phyloP scores from a whole-genome alignment of 306 rosid genomes.

The Fragaria iinumae region DNA sequence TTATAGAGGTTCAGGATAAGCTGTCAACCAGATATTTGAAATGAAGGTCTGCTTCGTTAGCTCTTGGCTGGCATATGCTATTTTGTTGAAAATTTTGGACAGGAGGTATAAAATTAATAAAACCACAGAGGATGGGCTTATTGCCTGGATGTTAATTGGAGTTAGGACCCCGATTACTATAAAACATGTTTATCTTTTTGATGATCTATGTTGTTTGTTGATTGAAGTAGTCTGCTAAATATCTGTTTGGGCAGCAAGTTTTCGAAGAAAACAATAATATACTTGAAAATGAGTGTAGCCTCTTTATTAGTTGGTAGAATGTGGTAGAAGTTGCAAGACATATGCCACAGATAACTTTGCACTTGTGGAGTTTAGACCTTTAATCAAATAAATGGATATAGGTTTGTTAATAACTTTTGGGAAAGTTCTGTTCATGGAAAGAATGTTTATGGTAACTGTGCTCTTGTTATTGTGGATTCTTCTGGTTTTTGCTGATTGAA shows the following conservation, averaged over 20 bases:
- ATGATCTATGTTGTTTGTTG: neutral
- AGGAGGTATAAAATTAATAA: neutral
- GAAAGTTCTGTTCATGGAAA: neutral
- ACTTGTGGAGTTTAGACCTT: too few species aligned
- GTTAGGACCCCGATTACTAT: neutral
- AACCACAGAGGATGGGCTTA: too few species aligned
- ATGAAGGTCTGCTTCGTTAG: neutral
- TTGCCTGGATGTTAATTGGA: neutral
- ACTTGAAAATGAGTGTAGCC: neutral
- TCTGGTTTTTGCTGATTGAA: neutral
- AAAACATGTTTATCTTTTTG: neutral
- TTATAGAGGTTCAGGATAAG: neutral
- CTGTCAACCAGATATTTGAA: neutral
- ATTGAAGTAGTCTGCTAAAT: neutral
- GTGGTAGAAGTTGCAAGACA: too few species aligned
- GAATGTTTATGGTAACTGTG: neutral
- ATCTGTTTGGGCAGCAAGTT: neutral
- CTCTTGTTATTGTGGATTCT: conserved; percentile 9
- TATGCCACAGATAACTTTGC: too few species aligned
- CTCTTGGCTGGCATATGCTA: neutral
- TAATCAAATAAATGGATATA: neutral
- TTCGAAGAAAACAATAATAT: neutral
- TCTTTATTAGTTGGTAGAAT: neutral
- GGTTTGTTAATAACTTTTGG: too few species aligned
- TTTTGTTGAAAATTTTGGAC: neutral